These are phyloP conservation scores for Chrysopogon serrulatus DNA, from an alignment of 176 grass and related monocot species.

Conservation along the genomic window DNA sequence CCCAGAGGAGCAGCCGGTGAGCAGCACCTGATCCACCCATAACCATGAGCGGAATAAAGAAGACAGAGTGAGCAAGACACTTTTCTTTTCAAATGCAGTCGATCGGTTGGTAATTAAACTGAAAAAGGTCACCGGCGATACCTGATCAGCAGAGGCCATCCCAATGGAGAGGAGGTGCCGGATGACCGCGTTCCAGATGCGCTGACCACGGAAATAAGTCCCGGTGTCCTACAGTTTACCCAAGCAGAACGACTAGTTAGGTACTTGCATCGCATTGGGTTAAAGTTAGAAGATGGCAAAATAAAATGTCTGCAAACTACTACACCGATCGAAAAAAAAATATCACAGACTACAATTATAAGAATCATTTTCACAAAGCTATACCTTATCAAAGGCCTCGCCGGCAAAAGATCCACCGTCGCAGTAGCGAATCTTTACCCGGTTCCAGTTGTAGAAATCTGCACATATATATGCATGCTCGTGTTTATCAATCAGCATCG, in stretches of 20 bases:
- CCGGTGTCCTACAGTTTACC: not conserved
- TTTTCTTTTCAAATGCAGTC: no score
- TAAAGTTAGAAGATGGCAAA: not conserved
- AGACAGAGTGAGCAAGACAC: not conserved
- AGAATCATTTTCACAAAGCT: not conserved
- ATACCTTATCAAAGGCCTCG: conserved; percentile 57
- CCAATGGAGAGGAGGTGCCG: conserved; percentile 75
- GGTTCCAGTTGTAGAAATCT: conserved; percentile 96
- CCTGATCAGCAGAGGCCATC: conserved; percentile 48
- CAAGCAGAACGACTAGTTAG: not conserved
- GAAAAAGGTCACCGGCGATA: not conserved
- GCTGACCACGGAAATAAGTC: conserved; percentile 69
- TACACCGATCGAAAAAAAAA: not conserved
- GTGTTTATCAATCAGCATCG: no score
- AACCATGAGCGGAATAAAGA: no score
- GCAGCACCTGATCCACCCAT: conserved; percentile 42
- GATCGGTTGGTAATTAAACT: not conserved
- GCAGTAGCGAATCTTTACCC: conserved; percentile 76
- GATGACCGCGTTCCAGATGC: conserved; percentile 66
- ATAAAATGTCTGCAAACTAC: not conserved
- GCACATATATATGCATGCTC: not conserved
- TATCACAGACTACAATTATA: not conserved
- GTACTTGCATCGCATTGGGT: no score
- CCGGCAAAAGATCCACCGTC: conserved; percentile 80
- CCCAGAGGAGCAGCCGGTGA: conserved; percentile 77